Evolutionary conservation across 148 eudicot genomes (phyloP).

Genomic region (Suaeda aralocaspica): DNA sequence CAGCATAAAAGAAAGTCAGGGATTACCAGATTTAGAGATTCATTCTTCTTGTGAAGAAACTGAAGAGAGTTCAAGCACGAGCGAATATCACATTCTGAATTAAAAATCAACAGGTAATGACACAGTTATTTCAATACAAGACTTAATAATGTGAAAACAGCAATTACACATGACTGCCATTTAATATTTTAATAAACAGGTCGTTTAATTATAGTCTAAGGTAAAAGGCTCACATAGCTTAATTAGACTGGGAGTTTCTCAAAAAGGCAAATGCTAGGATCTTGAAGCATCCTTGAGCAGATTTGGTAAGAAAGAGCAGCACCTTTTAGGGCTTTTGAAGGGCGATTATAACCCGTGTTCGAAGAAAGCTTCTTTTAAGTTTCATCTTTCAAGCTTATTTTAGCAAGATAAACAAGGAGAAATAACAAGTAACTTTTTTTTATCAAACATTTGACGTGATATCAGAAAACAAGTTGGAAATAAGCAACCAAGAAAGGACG

Average conservation of each 20-base stretch:
- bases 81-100: constrained; percentile 86
- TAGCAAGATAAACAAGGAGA: too few relatives aligned
- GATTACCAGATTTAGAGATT: constrained; percentile 70
- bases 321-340: constrained; percentile 8
- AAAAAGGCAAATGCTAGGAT: not conserved
- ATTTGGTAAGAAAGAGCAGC: not conserved
- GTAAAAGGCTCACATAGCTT: not conserved
- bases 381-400: too few relatives aligned
- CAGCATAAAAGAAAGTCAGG: constrained; percentile 9
- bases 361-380: too few relatives aligned
- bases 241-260: not conserved
- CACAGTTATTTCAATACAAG: constrained; percentile 3
- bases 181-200: too few relatives aligned
- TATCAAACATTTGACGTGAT: not conserved
- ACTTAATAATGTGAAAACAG: not conserved
- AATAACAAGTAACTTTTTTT: not conserved
- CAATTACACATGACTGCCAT: not conserved
- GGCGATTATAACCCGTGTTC: too few relatives aligned
- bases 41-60: constrained; percentile 89
- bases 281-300: constrained; percentile 1
- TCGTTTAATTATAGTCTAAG: too few relatives aligned
- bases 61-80: constrained; percentile 96
- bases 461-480: constrained; percentile 2
- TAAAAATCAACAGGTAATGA: constrained; percentile 3
- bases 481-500: constrained; percentile 1